A percentile compares a stretch with the other conserved stretches of the same genome.
Conservation (phyloP, 176 grass and related monocot genomes). For the Bonia amplexicaulis region DNA sequence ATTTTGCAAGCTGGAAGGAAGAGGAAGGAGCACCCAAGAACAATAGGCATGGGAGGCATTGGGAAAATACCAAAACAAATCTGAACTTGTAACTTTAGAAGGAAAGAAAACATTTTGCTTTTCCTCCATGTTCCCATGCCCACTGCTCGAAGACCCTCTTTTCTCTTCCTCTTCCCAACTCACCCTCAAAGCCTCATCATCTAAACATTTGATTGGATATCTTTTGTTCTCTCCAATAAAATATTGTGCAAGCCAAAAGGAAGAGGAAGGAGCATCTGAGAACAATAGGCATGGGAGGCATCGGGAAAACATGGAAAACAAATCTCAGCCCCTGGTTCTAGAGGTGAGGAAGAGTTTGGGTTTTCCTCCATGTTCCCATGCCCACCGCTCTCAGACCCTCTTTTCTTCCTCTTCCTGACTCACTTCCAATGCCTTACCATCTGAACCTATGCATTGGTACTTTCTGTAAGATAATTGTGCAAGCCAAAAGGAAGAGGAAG, state of each 20-base stretch:
- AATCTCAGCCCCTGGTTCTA: not conserved
- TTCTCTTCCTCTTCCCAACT: not conserved
- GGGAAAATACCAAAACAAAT: not conserved
- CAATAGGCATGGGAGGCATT: not conserved
- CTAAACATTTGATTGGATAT: not conserved
- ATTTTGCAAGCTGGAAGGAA: not conserved
- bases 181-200: not conserved
- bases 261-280: not conserved
- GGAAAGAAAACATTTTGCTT: not conserved
- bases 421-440: not conserved
- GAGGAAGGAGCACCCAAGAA: not conserved
- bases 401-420: not conserved
- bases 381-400: not conserved
- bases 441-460: no score
- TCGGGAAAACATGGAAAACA: not conserved
- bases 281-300: not conserved
- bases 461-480: not conserved
- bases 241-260: not conserved
- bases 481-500: not conserved
- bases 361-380: not conserved
- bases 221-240: not conserved
- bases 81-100: not conserved
- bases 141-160: not conserved
- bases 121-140: constrained; percentile 15
- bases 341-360: not conserved